Base-by-base conservation (phyloP, 2,329 filamentous ascomycete genomes). In the Samsoniella hepiali region DNA sequence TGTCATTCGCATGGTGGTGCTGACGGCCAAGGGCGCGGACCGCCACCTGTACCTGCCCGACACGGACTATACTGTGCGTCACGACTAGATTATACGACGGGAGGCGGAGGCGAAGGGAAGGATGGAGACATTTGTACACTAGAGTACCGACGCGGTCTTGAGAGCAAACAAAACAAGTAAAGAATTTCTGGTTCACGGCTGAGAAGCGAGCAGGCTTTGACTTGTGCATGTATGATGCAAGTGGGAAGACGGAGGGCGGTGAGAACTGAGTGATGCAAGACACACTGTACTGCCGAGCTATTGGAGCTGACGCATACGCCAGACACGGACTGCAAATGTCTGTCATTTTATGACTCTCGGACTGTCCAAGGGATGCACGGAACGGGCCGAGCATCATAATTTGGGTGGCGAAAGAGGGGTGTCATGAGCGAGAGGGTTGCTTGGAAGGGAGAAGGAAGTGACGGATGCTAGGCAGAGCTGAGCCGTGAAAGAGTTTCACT, bases 1-100 rank as follows among this genome's bases (percentile, higher is more conserved):
- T 80, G 95, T 99, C 65, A 99, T 99, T 73, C 88, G 95, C 70
- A 92, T 99, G 91, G 94, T 98, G 66, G 95, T 99, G 65, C 80
- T 99, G 78, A 99, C 94, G 67, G 88, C 88, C 72, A 87, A 90
- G 74, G 95, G 95, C 42, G 93, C 94, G 7, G 88, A 95, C 78
- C 87, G 95, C 79, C 95, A 98, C 82, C 79, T 99, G 75, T 99
- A 98, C 78, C 84, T 99, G 73, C 95, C 95, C 50, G 94, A 99
- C 81, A 91, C 90, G 72, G 87, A 89, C 72, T 99, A 99, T 81
- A 82, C 85, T 68, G 91, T 84, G 70, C 79, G 83, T 86, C 75
- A 94, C 84, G 69, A 89, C 84, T 75, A 82, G 79, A 77, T 68
- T 66, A 67, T 45, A 45, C 13, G 10, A 60, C 29, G 36, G 10